Evolutionary conservation across 768 basidiomycete species (phyloP), one percentile per base, ranked within the genome.

Genomic region (Rossbeevera mucosa): DNA sequence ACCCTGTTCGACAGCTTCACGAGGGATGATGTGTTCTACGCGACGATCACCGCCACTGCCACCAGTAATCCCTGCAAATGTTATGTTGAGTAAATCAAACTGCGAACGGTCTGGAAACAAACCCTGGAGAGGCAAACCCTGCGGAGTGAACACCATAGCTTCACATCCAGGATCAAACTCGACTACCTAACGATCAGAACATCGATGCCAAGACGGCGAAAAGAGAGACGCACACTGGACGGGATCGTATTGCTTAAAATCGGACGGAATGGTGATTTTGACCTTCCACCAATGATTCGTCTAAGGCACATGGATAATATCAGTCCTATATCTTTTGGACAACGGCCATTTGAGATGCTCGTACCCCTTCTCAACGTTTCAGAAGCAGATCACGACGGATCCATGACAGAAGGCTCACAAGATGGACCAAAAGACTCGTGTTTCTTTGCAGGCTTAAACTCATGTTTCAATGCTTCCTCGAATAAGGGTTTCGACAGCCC

Each of bases 271-370:
- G 7, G 76, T 80, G 2, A 99, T 64, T 8, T 80, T 79, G 36
- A 98, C 85, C 61, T 92, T 92, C 83, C 87, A 94, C 95, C 95
- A 98, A 68, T 98, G 94, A 60, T 96, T 96, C 14, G 89, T 88
- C 31, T 33, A 33, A 25, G 7, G 25, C 13, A n/a, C n/a, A n/a
- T n/a, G n/a, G n/a, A n/a, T n/a, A n/a, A n/a, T 3, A 33, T 33
- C 3, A 33, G 16, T 33, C 2, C 5, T 5, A 40, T 6, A 11
- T 18, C 9, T 24, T 38, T n/a, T n/a, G n/a, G n/a, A 13, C 22
- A 24, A 36, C 20, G 8, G 26, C 0, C 11, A 5, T 2, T n/a
- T n/a, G 12, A 12, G 21, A 48, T 28, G 18, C n/a, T 56, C 71
- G 48, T 66, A 82, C 80, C 81, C 81, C 80, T 82, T 54, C 14